Base-by-base conservation (phyloP, 2,329 filamentous ascomycete genomes). In the Orbilia ellipsospora region DNA sequence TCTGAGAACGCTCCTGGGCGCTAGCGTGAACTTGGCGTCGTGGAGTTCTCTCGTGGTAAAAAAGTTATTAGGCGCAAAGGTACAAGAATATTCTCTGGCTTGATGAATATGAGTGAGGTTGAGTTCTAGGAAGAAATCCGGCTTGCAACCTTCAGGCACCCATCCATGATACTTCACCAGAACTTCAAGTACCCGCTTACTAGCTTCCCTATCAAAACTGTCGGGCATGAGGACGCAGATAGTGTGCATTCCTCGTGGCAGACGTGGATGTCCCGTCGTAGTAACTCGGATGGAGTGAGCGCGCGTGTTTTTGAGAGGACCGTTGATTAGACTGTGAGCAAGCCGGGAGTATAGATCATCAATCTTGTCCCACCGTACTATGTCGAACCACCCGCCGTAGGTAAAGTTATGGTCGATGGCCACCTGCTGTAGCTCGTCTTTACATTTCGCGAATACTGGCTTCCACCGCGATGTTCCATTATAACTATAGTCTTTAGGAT, bases 331-430 rank as follows among this genome's bases (percentile, higher is more conserved):
- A 16, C 54, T 65, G 20, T 18, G 60, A 4, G 65, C 16, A 8
- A 76, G 57, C 3, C 23, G 42, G 4, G 16, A 1, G 52, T 70
- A 76, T 13, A 70, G 2, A 16, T 48, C 6, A 13, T 76, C 65
- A 26, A 28, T 42, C 1, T 36, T 44, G 4, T 6, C 3, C 12
- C n/a, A 5, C 28, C 42, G 18, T n/a, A 57, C 8, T 4, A 28
- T 16, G 3, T 40, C 12, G 20, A 65, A 65, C 73, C 73, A 76
- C 8, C 44, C 63, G 15, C 73, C 73, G 40, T 44, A 45, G 10
- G 54, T 76, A 26, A 50, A 70, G 18, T 52, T 42, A 23, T 65
- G 16, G 13, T 31, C 40, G 10, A 44, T 4, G 2, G 73, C 73
- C 2, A 76, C 5, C 1, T 60, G 26, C n/a, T n/a, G 44, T 1